These are phyloP conservation scores for Fraxinus xanthoxyloides DNA, from an alignment of 305 asterid genomes.

Conservation along the genomic window DNA sequence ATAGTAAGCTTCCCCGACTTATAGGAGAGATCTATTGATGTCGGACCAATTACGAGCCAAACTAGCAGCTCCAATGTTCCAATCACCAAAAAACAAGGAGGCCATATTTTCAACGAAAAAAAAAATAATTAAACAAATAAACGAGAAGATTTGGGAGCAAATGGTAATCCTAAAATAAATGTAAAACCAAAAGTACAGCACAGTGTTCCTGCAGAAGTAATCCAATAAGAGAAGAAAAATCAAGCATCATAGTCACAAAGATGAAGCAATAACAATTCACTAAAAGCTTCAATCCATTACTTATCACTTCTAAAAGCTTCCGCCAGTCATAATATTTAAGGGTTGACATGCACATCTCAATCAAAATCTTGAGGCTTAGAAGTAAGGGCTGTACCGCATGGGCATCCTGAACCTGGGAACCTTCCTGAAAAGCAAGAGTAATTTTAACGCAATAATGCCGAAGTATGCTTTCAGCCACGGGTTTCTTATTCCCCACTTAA, in stretches of 20 bases:
- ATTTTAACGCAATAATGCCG: neutral
- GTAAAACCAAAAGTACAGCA: neutral
- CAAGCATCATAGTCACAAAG: slow-evolving; percentile 9
- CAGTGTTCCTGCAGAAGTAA: neutral
- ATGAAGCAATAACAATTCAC: slow-evolving; percentile 11
- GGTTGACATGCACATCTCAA: neutral
- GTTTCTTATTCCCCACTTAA: neutral
- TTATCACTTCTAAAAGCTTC: slow-evolving; percentile 9
- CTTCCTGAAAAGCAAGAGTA: slow-evolving; percentile 36
- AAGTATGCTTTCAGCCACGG: neutral
- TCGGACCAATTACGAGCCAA: neutral
- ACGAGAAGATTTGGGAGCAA: neutral
- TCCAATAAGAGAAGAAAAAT: neutral
- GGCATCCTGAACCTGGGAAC: slow-evolving; percentile 52
- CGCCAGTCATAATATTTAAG: neutral
- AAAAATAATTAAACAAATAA: neutral
- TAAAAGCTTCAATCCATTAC: slow-evolving; percentile 20
- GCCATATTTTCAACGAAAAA: neutral
- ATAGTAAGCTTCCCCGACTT: neutral
- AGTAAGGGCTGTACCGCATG: slow-evolving; percentile 57
- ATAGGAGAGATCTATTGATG: neutral
- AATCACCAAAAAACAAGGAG: neutral
- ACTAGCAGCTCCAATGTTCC: neutral
- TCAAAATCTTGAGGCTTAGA: slow-evolving; percentile 28
- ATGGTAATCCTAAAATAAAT: neutral